These are phyloP conservation scores for Salix udensis DNA, from an alignment of 345 rosid genomes.

Conservation along the genomic window DNA sequence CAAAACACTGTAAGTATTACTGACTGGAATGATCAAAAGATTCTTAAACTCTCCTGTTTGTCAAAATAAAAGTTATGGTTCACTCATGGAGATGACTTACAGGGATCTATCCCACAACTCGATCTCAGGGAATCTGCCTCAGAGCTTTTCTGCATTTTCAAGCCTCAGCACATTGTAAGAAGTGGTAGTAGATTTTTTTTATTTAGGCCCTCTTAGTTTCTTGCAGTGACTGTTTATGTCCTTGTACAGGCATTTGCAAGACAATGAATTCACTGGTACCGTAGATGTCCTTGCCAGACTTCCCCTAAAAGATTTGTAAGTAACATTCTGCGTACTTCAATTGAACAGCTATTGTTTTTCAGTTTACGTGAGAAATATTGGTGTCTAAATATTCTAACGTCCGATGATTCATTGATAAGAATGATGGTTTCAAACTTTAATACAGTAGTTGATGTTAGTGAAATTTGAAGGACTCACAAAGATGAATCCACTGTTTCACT, in stretches of 20 bases:
- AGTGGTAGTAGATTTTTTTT: not conserved
- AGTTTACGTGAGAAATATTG: not conserved
- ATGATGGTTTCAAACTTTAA: not conserved
- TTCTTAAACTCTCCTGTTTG: not conserved
- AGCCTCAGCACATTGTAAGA: constrained; percentile 61
- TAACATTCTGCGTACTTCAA: not conserved
- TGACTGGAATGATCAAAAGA: not conserved
- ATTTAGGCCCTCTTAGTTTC: not conserved
- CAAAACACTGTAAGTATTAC: constrained; percentile 51
- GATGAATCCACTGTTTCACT: not conserved
- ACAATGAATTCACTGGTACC: constrained; percentile 69
- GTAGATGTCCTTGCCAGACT: constrained; percentile 63
- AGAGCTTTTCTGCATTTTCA: constrained; percentile 55
- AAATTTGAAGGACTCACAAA: not conserved
- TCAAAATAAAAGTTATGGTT: not conserved
- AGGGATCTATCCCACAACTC: constrained; percentile 81
- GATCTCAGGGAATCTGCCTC: constrained; percentile 70
- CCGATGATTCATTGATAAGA: not conserved
- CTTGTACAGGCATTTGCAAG: constrained; percentile 57
- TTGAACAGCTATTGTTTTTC: not conserved
- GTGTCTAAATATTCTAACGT: not conserved
- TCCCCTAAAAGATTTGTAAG: constrained; percentile 78
- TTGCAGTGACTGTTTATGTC: constrained; percentile 4
- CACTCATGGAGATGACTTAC: constrained; percentile 28
- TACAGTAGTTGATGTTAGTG: not conserved